Conservation (phyloP, 1,284 basidiomycete genomes). For the Flammula alnicola region DNA sequence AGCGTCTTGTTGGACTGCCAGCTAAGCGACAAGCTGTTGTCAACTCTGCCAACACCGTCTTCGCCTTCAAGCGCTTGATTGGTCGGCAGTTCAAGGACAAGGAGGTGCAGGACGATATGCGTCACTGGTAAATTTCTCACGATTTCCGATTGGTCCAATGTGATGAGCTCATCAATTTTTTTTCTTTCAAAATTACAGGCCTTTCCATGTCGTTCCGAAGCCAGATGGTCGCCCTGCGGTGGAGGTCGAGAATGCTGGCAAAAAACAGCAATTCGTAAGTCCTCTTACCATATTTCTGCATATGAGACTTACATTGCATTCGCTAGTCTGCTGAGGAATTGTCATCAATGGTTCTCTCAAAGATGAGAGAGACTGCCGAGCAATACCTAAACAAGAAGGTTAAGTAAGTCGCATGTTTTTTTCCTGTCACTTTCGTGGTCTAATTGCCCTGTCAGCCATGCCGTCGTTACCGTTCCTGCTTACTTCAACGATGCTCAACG, state of each 20-base stretch:
- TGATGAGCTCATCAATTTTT: background rate
- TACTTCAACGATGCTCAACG: conserved; percentile 99
- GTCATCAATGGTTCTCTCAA: conserved; percentile 86
- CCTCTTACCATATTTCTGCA: background rate
- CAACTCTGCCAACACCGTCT: conserved; percentile 94
- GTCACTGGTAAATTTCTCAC: conserved; percentile 64
- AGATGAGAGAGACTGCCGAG: conserved; percentile 97
- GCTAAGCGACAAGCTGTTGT: conserved; percentile 98
- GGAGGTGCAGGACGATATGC: conserved; percentile 92
- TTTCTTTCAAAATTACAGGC: conserved; percentile 55
- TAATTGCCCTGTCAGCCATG: conserved; percentile 51
- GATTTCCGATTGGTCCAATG: background rate
- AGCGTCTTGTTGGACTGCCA: conserved; percentile 93
- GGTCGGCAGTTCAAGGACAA: conserved; percentile 93
- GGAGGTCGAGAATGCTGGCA: conserved; percentile 80
- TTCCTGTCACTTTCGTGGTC: conserved; percentile 4
- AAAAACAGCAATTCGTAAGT: conserved; percentile 69
- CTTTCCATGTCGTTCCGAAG: conserved; percentile 82
- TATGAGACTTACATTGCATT: conserved; percentile 5
- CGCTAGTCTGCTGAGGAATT: conserved; percentile 77
- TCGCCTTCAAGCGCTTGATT: conserved; percentile 96
- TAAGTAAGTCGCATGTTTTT: conserved; percentile 65
- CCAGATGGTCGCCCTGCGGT: conserved; percentile 75
- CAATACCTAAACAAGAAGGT: conserved; percentile 92
- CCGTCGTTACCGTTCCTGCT: conserved; percentile 94